These are phyloP conservation scores for Mortierella sp. DNA, from an alignment of 371 early-diverging fungal genomes.

Conservation along the genomic window DNA sequence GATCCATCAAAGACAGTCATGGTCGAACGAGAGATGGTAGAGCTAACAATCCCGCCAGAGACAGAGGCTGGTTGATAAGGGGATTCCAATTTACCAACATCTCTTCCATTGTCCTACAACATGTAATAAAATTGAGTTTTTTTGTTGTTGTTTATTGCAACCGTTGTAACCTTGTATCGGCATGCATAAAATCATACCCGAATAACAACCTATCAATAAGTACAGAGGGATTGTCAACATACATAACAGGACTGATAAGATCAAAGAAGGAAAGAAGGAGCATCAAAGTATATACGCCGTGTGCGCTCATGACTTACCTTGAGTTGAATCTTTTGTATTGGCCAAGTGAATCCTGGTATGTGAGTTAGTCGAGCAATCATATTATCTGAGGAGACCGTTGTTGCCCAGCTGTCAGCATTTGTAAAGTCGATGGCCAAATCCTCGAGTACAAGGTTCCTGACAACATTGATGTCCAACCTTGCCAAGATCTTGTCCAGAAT, in stretches of 20 bases:
- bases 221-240: background rate
- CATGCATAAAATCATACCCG: conserved; percentile 3
- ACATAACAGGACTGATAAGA: background rate
- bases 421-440: conserved; percentile 51
- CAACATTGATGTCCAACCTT: conserved; percentile 33
- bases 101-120: conserved; percentile 32
- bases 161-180: background rate
- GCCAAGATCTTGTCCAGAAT: conserved; percentile 22
- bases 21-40: conserved; percentile 14
- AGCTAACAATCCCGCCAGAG: conserved; percentile 17
- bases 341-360: conserved; percentile 51
- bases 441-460: conserved; percentile 41
- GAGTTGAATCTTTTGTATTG: conserved; percentile 37
- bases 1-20: conserved; percentile 24
- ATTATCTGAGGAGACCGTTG: conserved; percentile 30
- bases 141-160: background rate
- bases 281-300: background rate
- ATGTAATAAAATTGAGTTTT: background rate
- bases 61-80: conserved; percentile 39
- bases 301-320: conserved; percentile 8
- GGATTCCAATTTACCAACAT: conserved; percentile 32
- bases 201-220: conserved; percentile 1
- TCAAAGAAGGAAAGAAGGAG: background rate
- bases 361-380: conserved; percentile 28
- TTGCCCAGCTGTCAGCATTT: conserved; percentile 25